Conservation (phyloP, 2,329 filamentous ascomycete genomes). For the Penicillium sp. region DNA sequence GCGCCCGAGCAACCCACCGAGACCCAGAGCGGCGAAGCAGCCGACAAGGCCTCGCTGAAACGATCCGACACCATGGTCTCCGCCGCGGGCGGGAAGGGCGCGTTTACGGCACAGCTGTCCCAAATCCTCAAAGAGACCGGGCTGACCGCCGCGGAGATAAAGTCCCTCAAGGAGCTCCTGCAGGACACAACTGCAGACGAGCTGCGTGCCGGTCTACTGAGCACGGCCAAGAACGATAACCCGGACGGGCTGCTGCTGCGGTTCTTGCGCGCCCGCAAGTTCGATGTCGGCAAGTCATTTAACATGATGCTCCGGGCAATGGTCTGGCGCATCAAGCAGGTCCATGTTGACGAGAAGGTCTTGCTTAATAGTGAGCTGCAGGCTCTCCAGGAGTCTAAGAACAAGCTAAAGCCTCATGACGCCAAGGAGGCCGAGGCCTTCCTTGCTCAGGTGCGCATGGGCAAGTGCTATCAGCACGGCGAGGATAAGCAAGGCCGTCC, state of each 20-base stretch:
- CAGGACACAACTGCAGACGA: constrained; percentile 74
- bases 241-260: constrained; percentile 82
- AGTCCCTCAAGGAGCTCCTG: constrained; percentile 79
- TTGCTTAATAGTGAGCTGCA: constrained; percentile 74
- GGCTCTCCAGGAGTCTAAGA: constrained; percentile 63
- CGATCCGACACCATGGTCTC: constrained; percentile 43
- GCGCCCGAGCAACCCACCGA: constrained; percentile 40
- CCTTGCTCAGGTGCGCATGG: constrained; percentile 79
- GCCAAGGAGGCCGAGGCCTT: constrained; percentile 77
- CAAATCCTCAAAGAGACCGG: constrained; percentile 27
- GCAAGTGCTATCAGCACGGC: constrained; percentile 90
- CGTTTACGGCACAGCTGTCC: constrained; percentile 29
- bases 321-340: constrained; percentile 81
- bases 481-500: constrained; percentile 80
- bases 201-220: constrained; percentile 80
- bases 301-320: constrained; percentile 91
- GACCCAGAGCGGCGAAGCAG: constrained; percentile 60
- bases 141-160: constrained; percentile 58
- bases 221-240: constrained; percentile 90
- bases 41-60: constrained; percentile 47
- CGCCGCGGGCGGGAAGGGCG: constrained; percentile 67
- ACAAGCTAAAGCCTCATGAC: constrained; percentile 55
- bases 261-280: constrained; percentile 84
- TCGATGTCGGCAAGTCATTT: constrained; percentile 88
- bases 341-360: constrained; percentile 79